These are phyloP conservation scores for Isabelozyma heimii DNA, from an alignment of 805 yeast genomes.

Conservation along the genomic window DNA sequence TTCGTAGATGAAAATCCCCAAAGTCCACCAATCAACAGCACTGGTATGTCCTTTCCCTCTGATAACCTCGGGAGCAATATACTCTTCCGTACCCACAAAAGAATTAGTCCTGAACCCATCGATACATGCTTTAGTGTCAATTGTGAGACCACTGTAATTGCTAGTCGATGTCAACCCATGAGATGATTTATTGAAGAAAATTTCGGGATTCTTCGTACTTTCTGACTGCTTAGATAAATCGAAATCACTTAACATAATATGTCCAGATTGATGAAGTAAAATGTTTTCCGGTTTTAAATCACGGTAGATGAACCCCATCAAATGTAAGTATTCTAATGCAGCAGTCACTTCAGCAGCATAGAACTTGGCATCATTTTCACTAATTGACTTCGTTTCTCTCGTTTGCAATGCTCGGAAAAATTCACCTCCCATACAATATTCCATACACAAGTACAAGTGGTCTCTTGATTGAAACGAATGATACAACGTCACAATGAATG, in stretches of 20 bases:
- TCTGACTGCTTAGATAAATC: conserved; percentile 90
- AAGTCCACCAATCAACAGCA: conserved; percentile 99
- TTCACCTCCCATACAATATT: conserved; percentile 99
- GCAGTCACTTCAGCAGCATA: conserved; percentile 98
- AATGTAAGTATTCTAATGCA: conserved; percentile 89
- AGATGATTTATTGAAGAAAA: conserved; percentile 38
- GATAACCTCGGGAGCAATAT: conserved; percentile 97
- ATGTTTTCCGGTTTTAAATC: conserved; percentile 97
- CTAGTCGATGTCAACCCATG: conserved; percentile 24
- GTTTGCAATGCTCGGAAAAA: conserved; percentile 95
- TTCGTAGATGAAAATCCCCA: conserved; percentile 89
- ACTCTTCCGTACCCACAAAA: conserved; percentile 98
- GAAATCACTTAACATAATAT: conserved; percentile 95
- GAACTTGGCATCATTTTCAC: conserved; percentile 86
- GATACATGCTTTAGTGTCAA: conserved; percentile 92
- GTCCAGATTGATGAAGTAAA: conserved; percentile 92
- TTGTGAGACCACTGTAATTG: conserved; percentile 46
- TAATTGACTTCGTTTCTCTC: conserved; percentile 76
- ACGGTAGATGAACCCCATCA: conserved; percentile 96
- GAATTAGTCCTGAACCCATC: conserved; percentile 97
- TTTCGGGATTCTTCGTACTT: conserved; percentile 71
- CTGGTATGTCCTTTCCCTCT: conserved; percentile 96
- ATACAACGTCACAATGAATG: conserved; percentile 92
- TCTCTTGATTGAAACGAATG: conserved; percentile 97
- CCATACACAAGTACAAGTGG: conserved; percentile 91